phyloP scores from a whole-genome alignment of 2,329 filamentous ascomycete species.

The Colletotrichum sp. region DNA sequence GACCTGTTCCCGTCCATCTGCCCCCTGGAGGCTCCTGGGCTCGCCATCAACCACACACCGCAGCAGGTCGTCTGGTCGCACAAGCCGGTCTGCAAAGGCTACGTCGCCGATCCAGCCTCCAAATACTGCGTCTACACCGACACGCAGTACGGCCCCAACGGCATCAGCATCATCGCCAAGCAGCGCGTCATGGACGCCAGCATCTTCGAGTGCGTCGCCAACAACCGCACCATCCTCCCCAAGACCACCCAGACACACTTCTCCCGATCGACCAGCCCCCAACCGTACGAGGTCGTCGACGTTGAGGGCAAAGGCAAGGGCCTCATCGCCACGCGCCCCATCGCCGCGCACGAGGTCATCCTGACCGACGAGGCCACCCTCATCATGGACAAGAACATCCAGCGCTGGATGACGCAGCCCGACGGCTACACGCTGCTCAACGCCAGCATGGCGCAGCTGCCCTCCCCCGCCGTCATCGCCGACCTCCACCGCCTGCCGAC shows the following conservation, averaged over 20 bases:
- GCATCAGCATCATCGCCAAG: conserved; percentile 39
- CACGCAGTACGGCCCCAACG: conserved; percentile 28
- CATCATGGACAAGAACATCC: conserved; percentile 35
- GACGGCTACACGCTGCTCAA: conserved; percentile 35
- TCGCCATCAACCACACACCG: background rate
- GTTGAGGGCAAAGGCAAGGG: conserved; percentile 37
- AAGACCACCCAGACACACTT: conserved; percentile 1
- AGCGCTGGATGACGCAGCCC: conserved; percentile 26
- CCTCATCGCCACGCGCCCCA: conserved; percentile 35
- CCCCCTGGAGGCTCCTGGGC: background rate
- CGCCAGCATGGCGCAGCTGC: conserved; percentile 31
- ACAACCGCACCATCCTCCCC: background rate
- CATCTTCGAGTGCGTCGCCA: conserved; percentile 31
- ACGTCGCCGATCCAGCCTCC: background rate
- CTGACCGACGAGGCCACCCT: conserved; percentile 39
- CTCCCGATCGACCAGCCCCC: background rate
- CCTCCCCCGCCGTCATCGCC: conserved; percentile 29
- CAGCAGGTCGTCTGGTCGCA: conserved; percentile 27
- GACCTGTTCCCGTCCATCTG: background rate
- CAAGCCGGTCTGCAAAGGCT: conserved; percentile 25
- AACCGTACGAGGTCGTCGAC: conserved; percentile 31
- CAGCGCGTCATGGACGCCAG: conserved; percentile 35
- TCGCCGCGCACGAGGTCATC: conserved; percentile 36
- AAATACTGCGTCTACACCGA: conserved; percentile 34
- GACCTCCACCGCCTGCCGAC: conserved; percentile 22